A percentile compares a stretch with the other conserved stretches of the same genome.
Evolutionary conservation across 495 filamentous ascomycete species (phyloP).

Genomic region (Penicillium desertorum): DNA sequence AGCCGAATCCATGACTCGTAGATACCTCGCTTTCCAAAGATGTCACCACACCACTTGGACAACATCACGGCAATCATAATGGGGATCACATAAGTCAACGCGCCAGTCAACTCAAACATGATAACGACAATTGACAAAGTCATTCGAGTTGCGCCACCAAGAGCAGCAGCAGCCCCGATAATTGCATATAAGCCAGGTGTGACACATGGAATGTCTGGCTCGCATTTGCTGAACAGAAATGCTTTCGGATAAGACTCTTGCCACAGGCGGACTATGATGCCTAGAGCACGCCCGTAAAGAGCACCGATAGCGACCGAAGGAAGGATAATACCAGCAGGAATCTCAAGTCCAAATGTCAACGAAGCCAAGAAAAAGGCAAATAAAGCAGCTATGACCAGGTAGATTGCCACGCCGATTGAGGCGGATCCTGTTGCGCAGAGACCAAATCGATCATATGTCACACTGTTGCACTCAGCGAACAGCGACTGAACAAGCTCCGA

Average conservation of each 20-base stretch:
- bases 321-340: slow-evolving; percentile 93
- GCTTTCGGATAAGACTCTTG: slow-evolving; percentile 74
- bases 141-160: slow-evolving; percentile 97
- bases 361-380: slow-evolving; percentile 84
- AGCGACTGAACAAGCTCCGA: slow-evolving; percentile 89
- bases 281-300: slow-evolving; percentile 85
- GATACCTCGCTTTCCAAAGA: slow-evolving; percentile 89
- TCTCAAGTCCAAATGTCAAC: slow-evolving; percentile 92
- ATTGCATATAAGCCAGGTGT: slow-evolving; percentile 96
- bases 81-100: slow-evolving; percentile 92
- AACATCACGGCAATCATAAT: slow-evolving; percentile 99
- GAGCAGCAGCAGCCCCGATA: slow-evolving; percentile 91
- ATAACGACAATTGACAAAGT: slow-evolving; percentile 97
- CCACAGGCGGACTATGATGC: slow-evolving; percentile 86
- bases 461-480: slow-evolving; percentile 82
- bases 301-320: slow-evolving; percentile 97
- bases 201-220: slow-evolving; percentile 85
- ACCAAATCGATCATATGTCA: slow-evolving; percentile 77
- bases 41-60: slow-evolving; percentile 97
- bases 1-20: slow-evolving; percentile 98
- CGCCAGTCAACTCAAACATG: slow-evolving; percentile 98
- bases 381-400: slow-evolving; percentile 75
- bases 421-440: slow-evolving; percentile 77
- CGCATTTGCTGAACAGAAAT: slow-evolving; percentile 76
- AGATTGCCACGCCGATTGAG: slow-evolving; percentile 70